Base-by-base conservation (phyloP, 768 basidiomycete genomes). In the Pleurotus pulmonarius region DNA sequence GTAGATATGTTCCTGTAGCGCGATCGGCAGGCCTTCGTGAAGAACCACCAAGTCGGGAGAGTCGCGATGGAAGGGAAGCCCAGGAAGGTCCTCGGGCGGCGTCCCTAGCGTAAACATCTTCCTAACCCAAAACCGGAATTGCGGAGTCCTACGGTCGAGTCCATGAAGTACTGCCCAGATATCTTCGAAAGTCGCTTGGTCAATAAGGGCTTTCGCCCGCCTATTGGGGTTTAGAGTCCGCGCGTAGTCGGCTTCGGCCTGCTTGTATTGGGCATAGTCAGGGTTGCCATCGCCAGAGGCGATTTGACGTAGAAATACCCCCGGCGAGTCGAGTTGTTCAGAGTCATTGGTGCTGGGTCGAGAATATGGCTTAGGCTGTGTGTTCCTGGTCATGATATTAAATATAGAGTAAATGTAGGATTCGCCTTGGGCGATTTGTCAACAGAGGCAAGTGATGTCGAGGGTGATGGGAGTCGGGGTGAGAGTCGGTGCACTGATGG, bases 121-220 rank as follows among this genome's bases (percentile, higher is more conserved):
- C 63, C 88, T 84, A 11, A 84, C 89, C 90, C 90, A 92, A 69
- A 85, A 90, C 41, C 88, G 80, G 67, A 91, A 92, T 64, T 90
- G 88, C 1, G 88, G 79, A 2, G 81, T 20, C 73, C 73, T 16
- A 63, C 64, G 24, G 73, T 67, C 1, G 78, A 83, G 82, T 55
- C 79, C 70, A 38, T 80, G 76, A 22, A 92, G 73, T 18, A 87
- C 83, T 60, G 83, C 79, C 80, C 86, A 86, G 68, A 91, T 85
- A 45, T 83, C 73, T 71, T 87, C 85, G 65, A 90, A 90, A 76
- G 86, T 75, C 29, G 70, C 70, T 62, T 85, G 86, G 11, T 82
- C 83, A 67, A 92, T 86, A 57, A 92, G 79, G 3, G 89, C 87
- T 67, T 91, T 92, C 38, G 81, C 81, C 48, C 74, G 75, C 44